These are phyloP conservation scores for Suillus clintonianus DNA, from an alignment of 768 basidiomycete genomes.

Conservation along the genomic window DNA sequence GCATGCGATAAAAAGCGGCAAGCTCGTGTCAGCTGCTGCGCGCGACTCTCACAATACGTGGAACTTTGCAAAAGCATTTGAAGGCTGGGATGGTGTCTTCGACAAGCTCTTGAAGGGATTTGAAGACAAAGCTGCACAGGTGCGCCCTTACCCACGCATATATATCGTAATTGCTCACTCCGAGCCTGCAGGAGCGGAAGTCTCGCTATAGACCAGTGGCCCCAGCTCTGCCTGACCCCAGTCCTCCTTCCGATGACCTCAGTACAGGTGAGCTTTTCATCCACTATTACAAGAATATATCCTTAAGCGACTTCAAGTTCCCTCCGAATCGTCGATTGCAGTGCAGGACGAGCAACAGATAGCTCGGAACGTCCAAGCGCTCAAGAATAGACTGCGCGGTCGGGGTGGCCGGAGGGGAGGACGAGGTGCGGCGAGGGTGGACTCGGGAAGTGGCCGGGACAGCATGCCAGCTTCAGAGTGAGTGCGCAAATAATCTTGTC, in stretches of 20 bases:
- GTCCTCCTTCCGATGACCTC: conserved; percentile 56
- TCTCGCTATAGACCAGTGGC: conserved; percentile 52
- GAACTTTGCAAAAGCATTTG: conserved; percentile 71
- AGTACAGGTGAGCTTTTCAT: conserved; percentile 51
- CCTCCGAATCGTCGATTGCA: conserved; percentile 48
- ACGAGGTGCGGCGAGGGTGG: conserved; percentile 47
- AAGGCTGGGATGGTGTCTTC: conserved; percentile 82
- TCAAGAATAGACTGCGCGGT: conserved; percentile 83
- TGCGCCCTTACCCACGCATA: conserved; percentile 25
- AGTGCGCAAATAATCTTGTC: conserved; percentile 25
- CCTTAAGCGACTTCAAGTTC: conserved; percentile 33
- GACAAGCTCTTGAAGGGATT: conserved; percentile 72
- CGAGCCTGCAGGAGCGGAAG: conserved; percentile 63
- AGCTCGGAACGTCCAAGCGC: conserved; percentile 85
- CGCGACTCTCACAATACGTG: conserved; percentile 46
- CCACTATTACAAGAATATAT: neutral
- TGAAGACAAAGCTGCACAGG: conserved; percentile 75
- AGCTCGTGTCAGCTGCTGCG: conserved; percentile 34
- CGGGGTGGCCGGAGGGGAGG: conserved; percentile 64
- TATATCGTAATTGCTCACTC: conserved; percentile 1
- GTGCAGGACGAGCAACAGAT: conserved; percentile 87
- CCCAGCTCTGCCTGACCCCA: conserved; percentile 39
- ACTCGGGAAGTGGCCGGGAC: conserved; percentile 59
- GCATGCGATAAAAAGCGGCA: conserved; percentile 57
- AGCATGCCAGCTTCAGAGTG: conserved; percentile 73